Percentiles rank a stretch among this genome's conserved stretches.
Conservation (phyloP, 345 rosid species). For the Pistacia integerrima region DNA sequence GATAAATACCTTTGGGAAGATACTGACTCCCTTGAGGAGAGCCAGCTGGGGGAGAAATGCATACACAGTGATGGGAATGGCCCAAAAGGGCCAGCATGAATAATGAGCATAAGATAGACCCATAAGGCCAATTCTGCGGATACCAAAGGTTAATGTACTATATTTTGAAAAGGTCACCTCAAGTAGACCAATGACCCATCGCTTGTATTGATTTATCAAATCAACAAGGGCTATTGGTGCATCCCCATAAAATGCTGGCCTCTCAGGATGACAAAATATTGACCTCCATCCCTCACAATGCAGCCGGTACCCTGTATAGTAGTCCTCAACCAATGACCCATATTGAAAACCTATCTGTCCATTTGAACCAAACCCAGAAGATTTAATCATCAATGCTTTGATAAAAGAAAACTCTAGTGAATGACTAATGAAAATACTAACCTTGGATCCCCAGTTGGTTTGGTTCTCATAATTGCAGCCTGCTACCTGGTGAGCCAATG, state of each 20-base stretch:
- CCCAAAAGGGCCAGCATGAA: constrained; percentile 54
- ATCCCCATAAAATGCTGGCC: constrained; percentile 67
- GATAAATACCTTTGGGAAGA: constrained; percentile 56
- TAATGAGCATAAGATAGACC: constrained; percentile 40
- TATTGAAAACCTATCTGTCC: constrained; percentile 56
- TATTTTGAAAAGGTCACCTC: constrained; percentile 47
- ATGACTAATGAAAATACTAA: constrained; percentile 14
- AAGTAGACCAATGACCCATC: constrained; percentile 70
- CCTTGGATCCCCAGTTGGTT: constrained; percentile 71
- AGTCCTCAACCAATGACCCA: constrained; percentile 80
- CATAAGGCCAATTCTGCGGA: constrained; percentile 40
- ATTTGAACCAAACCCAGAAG: neutral
- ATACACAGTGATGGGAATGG: constrained; percentile 47
- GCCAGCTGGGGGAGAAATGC: constrained; percentile 71
- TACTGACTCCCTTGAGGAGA: constrained; percentile 40
- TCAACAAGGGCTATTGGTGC: constrained; percentile 52
- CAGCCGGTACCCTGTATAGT: constrained; percentile 51
- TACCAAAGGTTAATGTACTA: constrained; percentile 50
- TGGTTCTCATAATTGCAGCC: constrained; percentile 52
- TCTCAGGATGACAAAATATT: constrained; percentile 54
- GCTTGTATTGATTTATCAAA: constrained; percentile 47
- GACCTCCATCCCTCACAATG: constrained; percentile 77
- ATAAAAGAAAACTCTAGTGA: neutral
- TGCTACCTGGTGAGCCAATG: constrained; percentile 55
- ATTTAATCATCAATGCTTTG: neutral